phyloP scores from a whole-genome alignment of 495 filamentous ascomycete genomes.

The Lepraria neglecta region DNA sequence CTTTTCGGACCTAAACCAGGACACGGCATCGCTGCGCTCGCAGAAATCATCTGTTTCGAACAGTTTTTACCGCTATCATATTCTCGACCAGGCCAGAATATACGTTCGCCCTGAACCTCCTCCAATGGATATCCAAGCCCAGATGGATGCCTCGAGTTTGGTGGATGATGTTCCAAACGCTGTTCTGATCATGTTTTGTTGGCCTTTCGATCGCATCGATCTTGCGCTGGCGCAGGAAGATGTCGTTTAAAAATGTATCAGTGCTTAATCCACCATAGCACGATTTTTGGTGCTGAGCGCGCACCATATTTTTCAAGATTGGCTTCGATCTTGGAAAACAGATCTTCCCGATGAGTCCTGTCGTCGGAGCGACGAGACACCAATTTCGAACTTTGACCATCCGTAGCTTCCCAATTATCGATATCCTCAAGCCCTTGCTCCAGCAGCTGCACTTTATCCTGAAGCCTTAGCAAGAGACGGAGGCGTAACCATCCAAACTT shows the following conservation, averaged over 20 bases:
- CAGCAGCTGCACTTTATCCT: constrained; percentile 32
- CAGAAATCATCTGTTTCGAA: constrained; percentile 2
- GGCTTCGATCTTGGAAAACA: constrained; percentile 51
- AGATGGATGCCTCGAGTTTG: constrained; percentile 6
- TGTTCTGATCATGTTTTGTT: constrained; percentile 9
- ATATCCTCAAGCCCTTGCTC: constrained; percentile 31
- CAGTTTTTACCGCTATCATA: constrained; percentile 20
- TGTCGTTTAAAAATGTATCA: background rate
- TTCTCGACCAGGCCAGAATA: constrained; percentile 15
- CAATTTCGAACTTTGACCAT: constrained; percentile 35
- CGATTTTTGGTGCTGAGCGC: constrained; percentile 22
- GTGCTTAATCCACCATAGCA: background rate
- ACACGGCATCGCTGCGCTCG: background rate
- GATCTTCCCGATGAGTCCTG: constrained; percentile 46
- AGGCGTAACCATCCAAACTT: constrained; percentile 36
- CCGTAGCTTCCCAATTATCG: constrained; percentile 23
- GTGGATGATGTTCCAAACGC: background rate
- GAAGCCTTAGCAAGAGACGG: constrained; percentile 34
- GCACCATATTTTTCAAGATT: constrained; percentile 64
- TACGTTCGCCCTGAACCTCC: constrained; percentile 17
- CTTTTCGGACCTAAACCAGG: constrained; percentile 13
- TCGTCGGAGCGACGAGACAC: constrained; percentile 42
- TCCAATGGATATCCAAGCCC: constrained; percentile 15
- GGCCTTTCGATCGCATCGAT: constrained; percentile 18
- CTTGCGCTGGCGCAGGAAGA: background rate